Percentiles rank a stretch among this genome's conserved stretches.
Conservation (phyloP, 75 land plant genomes). For the Pinus tabuliformis region DNA sequence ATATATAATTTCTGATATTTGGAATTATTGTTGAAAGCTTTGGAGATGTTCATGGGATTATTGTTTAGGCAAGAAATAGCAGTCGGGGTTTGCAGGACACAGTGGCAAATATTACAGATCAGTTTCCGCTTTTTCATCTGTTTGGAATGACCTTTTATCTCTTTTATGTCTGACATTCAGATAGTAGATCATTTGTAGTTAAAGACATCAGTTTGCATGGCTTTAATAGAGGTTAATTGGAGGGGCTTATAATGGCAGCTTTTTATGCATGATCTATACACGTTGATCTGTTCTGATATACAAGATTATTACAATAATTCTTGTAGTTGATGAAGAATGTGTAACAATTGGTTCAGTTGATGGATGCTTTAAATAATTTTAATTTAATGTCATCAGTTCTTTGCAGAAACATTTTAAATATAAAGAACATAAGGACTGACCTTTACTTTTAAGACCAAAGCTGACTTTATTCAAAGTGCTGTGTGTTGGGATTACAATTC, state of each 20-base stretch:
- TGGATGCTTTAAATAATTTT: not conserved
- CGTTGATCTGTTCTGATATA: not conserved
- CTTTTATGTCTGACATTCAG: not conserved
- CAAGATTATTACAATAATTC: not conserved
- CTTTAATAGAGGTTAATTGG: not conserved
- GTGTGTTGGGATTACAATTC: no score
- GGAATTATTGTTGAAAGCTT: not conserved
- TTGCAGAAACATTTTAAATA: not conserved
- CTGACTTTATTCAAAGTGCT: no score
- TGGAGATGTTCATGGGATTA: not conserved
- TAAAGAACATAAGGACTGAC: not conserved
- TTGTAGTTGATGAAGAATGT: not conserved
- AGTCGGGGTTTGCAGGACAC: no score
- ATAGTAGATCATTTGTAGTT: not conserved
- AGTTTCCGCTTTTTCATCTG: not conserved
- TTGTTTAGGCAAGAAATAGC: not conserved
- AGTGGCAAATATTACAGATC: not conserved
- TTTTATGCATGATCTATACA: constrained; percentile 1
- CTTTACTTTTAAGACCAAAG: not conserved
- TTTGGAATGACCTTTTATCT: not conserved
- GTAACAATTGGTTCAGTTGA: not conserved
- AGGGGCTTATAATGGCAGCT: not conserved
- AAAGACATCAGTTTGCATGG: not conserved
- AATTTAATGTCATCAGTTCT: not conserved
- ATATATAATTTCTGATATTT: not conserved